Percentiles rank a stretch among this genome's conserved stretches.
phyloP scores from a whole-genome alignment of 177 flowering plant genomes.

The Vitis hybrid region DNA sequence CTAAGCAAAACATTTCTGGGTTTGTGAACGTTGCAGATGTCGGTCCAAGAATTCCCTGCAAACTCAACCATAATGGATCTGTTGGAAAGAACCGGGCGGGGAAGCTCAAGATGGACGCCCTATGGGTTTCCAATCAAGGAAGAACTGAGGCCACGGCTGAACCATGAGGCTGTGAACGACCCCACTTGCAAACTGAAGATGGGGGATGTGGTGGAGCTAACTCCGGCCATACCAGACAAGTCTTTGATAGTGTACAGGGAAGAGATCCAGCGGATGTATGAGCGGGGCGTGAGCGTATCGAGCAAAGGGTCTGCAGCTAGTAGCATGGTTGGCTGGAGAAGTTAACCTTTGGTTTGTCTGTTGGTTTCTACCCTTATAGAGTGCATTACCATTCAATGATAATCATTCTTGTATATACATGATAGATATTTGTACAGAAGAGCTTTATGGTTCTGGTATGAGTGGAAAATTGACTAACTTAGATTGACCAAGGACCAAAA shows the following conservation, averaged over 20 bases:
- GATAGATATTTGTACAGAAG: slow-evolving; percentile 27
- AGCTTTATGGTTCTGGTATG: slow-evolving; percentile 14
- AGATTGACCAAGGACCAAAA: not conserved
- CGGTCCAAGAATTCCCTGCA: slow-evolving; percentile 85
- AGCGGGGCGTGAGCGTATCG: slow-evolving; percentile 42
- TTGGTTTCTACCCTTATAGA: not conserved
- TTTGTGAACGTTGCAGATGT: slow-evolving; percentile 63
- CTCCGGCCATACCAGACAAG: slow-evolving; percentile 74
- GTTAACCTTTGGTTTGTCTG: slow-evolving; percentile 21
- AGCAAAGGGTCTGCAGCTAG: slow-evolving; percentile 17
- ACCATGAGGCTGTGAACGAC: slow-evolving; percentile 65
- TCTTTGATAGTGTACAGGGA: slow-evolving; percentile 78
- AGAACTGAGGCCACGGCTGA: slow-evolving; percentile 83
- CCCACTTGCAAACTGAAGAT: slow-evolving; percentile 66
- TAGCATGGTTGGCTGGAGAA: slow-evolving; percentile 35
- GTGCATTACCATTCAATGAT: not conserved
- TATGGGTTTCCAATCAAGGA: slow-evolving; percentile 74
- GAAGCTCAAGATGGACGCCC: slow-evolving; percentile 54
- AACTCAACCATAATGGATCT: slow-evolving; percentile 73
- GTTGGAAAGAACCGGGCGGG: slow-evolving; percentile 59
- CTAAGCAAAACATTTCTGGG: not conserved
- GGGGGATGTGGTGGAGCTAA: slow-evolving; percentile 94
- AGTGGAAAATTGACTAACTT: slow-evolving; percentile 8
- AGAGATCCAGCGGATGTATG: slow-evolving; percentile 92
- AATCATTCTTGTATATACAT: slow-evolving; percentile 28